Percentiles rank a stretch among this genome's conserved stretches.
Evolutionary conservation across 139 green algal genomes (phyloP).

Genomic region (Pycnococcus provasolii): DNA sequence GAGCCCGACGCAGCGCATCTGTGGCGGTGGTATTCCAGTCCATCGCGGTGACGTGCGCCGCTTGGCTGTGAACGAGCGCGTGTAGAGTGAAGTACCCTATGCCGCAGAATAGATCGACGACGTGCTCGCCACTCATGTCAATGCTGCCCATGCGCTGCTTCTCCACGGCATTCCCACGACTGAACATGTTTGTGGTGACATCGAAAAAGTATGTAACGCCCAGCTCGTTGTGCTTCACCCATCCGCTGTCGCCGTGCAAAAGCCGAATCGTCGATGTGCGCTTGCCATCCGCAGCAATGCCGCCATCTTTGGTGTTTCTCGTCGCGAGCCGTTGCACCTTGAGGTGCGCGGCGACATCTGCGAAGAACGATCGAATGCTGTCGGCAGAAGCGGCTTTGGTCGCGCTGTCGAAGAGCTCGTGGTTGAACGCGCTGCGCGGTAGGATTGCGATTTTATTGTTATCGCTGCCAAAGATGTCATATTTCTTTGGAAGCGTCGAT

Average conservation of each 20-base stretch:
- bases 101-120: constrained; percentile 64
- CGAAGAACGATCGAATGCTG: no score
- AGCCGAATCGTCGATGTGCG: no score
- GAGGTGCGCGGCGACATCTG: no score
- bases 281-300: no score
- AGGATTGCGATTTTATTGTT: no score
- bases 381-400: no score
- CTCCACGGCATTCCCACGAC: constrained; percentile 57
- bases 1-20: constrained; percentile 41
- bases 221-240: constrained; percentile 53
- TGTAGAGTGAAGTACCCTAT: constrained; percentile 75
- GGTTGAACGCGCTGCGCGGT: no score
- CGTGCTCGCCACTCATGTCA: constrained; percentile 34
- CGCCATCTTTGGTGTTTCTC: no score
- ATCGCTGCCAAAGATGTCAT: no score
- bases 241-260: constrained; percentile 22
- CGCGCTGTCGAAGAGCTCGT: no score
- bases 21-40: constrained; percentile 65
- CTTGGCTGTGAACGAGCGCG: constrained; percentile 39
- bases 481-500: no score
- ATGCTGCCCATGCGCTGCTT: constrained; percentile 47
- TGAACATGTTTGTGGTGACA: constrained; percentile 66
- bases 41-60: constrained; percentile 50
- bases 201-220: constrained; percentile 54
- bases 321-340: no score